A percentile compares a stretch with the other conserved stretches of the same genome.
phyloP scores from a whole-genome alignment of 192 early-diverging fungal genomes.

The Neocallimastix lanati region DNA sequence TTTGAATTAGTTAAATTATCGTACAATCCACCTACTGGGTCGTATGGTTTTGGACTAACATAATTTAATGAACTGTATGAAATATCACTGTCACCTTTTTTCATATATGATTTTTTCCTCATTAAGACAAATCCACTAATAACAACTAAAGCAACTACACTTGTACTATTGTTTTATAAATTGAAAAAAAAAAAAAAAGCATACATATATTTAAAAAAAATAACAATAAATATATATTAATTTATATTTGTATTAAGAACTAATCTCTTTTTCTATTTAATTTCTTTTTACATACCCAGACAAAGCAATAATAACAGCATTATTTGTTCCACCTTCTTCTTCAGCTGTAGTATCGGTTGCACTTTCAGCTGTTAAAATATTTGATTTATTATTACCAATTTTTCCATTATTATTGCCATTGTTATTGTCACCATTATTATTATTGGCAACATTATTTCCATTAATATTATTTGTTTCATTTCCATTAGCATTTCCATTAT shows the following conservation, averaged over 20 bases:
- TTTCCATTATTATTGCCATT: too few species aligned
- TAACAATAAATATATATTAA: too few species aligned
- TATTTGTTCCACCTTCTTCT: neutral
- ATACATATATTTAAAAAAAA: too few species aligned
- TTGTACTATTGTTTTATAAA: neutral
- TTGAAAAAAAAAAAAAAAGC: too few species aligned
- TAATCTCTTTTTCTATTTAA: too few species aligned
- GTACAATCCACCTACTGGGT: neutral
- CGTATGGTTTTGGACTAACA: neutral
- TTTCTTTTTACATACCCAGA: too few species aligned
- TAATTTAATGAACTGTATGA: neutral
- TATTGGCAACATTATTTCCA: too few species aligned
- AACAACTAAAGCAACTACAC: neutral
- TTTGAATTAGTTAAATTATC: neutral
- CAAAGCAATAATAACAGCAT: neutral
- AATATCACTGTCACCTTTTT: neutral
- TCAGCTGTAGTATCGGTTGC: neutral
- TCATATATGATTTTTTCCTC: neutral
- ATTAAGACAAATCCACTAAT: neutral
- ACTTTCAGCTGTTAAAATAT: neutral
- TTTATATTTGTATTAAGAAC: too few species aligned
- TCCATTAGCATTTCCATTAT: too few species aligned
- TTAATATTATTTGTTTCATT: neutral
- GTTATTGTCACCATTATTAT: too few species aligned
- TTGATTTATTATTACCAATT: too few species aligned